Conservation (phyloP, 2,329 filamentous ascomycete species). For the Penicillium sp. region DNA sequence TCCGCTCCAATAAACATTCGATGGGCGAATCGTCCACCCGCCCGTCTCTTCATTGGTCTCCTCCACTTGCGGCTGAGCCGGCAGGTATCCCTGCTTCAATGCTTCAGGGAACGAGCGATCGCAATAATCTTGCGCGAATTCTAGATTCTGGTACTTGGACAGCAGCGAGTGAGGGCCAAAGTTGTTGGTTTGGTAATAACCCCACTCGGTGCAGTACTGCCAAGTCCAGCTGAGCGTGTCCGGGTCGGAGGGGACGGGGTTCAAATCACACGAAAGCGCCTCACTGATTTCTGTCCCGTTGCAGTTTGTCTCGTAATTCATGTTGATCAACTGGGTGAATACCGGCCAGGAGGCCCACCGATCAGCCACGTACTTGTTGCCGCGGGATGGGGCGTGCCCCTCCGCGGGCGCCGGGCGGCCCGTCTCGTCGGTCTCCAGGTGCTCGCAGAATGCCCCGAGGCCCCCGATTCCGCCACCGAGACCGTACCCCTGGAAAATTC, state of each 20-base stretch:
- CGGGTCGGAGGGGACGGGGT: conserved; percentile 36
- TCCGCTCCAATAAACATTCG: conserved; percentile 53
- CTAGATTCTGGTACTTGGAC: conserved; percentile 49
- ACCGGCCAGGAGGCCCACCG: conserved; percentile 45
- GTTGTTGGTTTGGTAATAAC: conserved; percentile 53
- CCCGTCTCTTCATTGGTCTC: conserved; percentile 48
- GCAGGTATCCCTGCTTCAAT: conserved; percentile 41
- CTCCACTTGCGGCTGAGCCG: conserved; percentile 40
- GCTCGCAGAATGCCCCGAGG: conserved; percentile 49
- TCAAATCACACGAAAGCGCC: conserved; percentile 41
- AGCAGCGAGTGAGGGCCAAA: conserved; percentile 49
- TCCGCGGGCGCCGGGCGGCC: conserved; percentile 38
- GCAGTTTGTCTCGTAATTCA: conserved; percentile 44
- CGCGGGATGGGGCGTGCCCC: conserved; percentile 45
- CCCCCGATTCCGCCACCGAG: conserved; percentile 37
- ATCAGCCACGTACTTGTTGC: conserved; percentile 43
- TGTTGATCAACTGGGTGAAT: conserved; percentile 42
- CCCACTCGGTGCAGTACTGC: conserved; percentile 58
- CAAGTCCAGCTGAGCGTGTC: conserved; percentile 49
- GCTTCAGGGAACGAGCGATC: conserved; percentile 52
- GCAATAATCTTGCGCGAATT: conserved; percentile 49
- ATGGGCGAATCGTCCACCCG: conserved; percentile 55
- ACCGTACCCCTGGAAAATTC: conserved; percentile 49
- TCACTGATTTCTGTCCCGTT: conserved; percentile 26
- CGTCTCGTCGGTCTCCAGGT: conserved; percentile 47